phyloP scores from a whole-genome alignment of 306 rosid genomes.

The Medicago truncatula region DNA sequence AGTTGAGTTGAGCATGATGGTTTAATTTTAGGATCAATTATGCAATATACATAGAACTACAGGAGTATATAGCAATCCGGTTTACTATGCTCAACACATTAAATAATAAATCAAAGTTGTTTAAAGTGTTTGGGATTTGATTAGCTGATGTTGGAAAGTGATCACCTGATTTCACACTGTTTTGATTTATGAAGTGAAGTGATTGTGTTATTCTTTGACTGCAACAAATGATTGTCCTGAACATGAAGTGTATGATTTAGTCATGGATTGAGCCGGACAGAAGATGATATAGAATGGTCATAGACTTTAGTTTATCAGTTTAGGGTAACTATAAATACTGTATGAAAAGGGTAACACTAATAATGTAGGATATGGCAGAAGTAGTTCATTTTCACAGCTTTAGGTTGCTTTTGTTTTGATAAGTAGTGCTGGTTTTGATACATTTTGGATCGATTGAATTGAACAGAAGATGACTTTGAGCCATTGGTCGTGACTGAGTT shows the following conservation, averaged over 20 bases:
- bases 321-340: background rate
- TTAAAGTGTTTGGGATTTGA: too few species aligned
- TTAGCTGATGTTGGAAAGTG: background rate
- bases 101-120: too few species aligned
- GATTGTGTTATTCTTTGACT: background rate
- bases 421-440: background rate
- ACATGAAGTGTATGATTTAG: background rate
- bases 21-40: slow-evolving; percentile 12
- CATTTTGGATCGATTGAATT: slow-evolving; percentile 19
- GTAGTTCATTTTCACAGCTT: background rate
- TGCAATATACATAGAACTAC: too few species aligned
- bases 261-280: too few species aligned
- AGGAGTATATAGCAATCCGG: too few species aligned
- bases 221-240: background rate
- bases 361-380: background rate
- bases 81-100: too few species aligned
- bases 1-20: slow-evolving; percentile 34
- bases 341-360: background rate
- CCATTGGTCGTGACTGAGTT: slow-evolving; percentile 69
- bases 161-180: background rate
- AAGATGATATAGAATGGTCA: background rate
- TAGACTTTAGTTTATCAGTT: background rate
- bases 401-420: slow-evolving; percentile 23
- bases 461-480: slow-evolving; percentile 52
- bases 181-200: background rate